Percentiles rank a stretch among this genome's conserved stretches.
These are phyloP conservation scores for Pulveroboletus sp. DNA, from an alignment of 768 basidiomycete genomes.

Conservation along the genomic window DNA sequence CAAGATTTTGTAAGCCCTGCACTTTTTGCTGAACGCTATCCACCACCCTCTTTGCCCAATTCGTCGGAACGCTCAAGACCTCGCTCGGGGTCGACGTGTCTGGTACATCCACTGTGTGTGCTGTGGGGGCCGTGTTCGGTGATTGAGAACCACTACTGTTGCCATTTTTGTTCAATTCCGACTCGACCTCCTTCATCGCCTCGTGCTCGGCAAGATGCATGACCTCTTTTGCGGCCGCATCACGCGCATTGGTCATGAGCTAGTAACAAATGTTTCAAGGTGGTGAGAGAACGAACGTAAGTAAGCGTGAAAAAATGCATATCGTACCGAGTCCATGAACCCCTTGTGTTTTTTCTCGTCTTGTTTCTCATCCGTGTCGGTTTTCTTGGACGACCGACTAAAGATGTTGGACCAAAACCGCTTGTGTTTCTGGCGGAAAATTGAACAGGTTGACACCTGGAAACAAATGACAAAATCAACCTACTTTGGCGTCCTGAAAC, in stretches of 20 bases:
- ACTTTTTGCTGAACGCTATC: conserved; percentile 11
- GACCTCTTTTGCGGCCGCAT: conserved; percentile 2
- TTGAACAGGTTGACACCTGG: neutral
- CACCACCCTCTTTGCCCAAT: conserved; percentile 17
- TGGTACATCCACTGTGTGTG: neutral
- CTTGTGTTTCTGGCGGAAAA: conserved; percentile 12
- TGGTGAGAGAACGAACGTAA: too few relatives aligned
- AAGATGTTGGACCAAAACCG: conserved; percentile 13
- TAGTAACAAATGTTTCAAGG: neutral
- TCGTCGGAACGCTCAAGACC: conserved; percentile 5
- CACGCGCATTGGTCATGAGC: neutral
- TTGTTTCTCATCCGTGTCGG: neutral
- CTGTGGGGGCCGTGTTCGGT: neutral
- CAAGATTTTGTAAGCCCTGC: conserved; percentile 6
- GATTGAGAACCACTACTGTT: conserved; percentile 1
- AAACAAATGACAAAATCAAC: neutral
- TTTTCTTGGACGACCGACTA: neutral
- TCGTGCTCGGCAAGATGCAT: conserved; percentile 10
- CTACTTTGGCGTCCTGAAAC: conserved; percentile 8
- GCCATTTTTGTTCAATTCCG: neutral
- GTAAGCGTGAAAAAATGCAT: neutral
- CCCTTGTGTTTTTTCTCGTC: conserved; percentile 3
- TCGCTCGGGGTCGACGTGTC: neutral
- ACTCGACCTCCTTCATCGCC: conserved; percentile 6
- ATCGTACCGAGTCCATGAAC: conserved; percentile 10